Evolutionary conservation across 371 early-diverging fungal genomes (phyloP).

Genomic region (Apophysomyces ossiformis): DNA sequence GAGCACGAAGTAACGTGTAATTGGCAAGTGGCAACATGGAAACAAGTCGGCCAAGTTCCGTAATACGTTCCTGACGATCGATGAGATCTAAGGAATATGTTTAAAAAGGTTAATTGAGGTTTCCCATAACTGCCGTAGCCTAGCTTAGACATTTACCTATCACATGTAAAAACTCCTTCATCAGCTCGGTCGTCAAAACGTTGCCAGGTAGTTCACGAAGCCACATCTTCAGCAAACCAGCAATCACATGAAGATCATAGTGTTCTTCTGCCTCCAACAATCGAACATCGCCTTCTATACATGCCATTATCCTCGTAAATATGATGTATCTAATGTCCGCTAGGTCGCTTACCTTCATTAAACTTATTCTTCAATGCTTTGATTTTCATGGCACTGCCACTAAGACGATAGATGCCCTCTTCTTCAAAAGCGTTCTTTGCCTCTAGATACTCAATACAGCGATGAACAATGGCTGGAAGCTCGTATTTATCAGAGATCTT

Average conservation of each 20-base stretch:
- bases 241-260: slow-evolving; percentile 78
- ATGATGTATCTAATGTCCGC: background rate
- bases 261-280: slow-evolving; percentile 52
- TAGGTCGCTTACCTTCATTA: slow-evolving; percentile 40
- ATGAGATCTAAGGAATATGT: slow-evolving; percentile 56
- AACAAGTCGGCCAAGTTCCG: slow-evolving; percentile 80
- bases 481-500: slow-evolving; percentile 29
- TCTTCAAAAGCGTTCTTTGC: slow-evolving; percentile 70
- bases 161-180: slow-evolving; percentile 63
- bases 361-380: slow-evolving; percentile 65
- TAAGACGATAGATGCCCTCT: slow-evolving; percentile 86
- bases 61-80: slow-evolving; percentile 72
- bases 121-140: no score
- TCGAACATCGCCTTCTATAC: slow-evolving; percentile 63
- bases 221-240: slow-evolving; percentile 82
- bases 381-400: slow-evolving; percentile 69
- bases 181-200: slow-evolving; percentile 71
- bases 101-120: no score
- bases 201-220: slow-evolving; percentile 78
- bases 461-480: slow-evolving; percentile 79
- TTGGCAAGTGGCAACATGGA: slow-evolving; percentile 82
- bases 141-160: slow-evolving; percentile 33
- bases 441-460: slow-evolving; percentile 87
- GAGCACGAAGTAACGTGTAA: slow-evolving; percentile 85
- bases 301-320: background rate